Evolutionary conservation across 257 asterid species (phyloP).

Genomic region (Leptodermis oblonga): DNA sequence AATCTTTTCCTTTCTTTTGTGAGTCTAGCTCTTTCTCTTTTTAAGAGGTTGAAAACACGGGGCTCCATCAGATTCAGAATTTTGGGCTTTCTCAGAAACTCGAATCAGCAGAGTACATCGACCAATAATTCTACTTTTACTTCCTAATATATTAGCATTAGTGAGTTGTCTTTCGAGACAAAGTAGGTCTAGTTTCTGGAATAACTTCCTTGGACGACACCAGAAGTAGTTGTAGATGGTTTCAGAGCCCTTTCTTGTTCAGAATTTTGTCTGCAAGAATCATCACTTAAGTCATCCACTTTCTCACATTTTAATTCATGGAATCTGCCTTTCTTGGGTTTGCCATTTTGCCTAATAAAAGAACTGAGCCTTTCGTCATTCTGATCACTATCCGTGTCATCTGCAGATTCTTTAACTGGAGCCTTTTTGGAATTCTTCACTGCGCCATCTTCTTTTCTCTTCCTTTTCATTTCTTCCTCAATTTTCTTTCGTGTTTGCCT

Average conservation of each 20-base stretch:
- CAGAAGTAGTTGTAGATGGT: constrained; percentile 27
- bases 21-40: no score
- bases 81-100: constrained; percentile 50
- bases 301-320: constrained; percentile 37
- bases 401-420: constrained; percentile 29
- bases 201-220: constrained; percentile 42
- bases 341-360: constrained; percentile 42
- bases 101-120: constrained; percentile 82
- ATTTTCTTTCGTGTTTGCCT: constrained; percentile 84
- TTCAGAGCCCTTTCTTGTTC: constrained; percentile 36
- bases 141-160: no score
- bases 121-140: constrained; percentile 62
- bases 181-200: no score
- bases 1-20: no score
- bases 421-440: constrained; percentile 32
- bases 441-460: constrained; percentile 50
- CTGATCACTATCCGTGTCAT: constrained; percentile 55
- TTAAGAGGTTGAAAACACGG: no score
- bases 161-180: no score
- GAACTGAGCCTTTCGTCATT: constrained; percentile 45
- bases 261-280: constrained; percentile 32
- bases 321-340: constrained; percentile 30
- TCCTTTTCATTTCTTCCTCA: constrained; percentile 71
- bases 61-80: constrained; percentile 61
- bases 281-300: constrained; percentile 35